phyloP scores from a whole-genome alignment of 805 yeast genomes.

The Ogataea dorogensis region DNA sequence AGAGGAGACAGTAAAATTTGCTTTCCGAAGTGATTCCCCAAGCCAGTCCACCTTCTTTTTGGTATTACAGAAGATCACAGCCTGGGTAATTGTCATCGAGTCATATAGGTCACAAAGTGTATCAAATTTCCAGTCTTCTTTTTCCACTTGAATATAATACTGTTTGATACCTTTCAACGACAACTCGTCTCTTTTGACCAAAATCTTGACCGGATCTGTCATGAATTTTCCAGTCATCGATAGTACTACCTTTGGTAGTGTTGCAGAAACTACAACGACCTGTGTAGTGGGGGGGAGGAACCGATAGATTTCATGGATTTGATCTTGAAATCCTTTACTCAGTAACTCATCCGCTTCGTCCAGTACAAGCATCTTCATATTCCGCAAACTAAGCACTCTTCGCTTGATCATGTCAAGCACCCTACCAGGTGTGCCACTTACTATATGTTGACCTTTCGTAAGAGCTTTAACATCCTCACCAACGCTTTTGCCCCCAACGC shows the following conservation, averaged over 20 bases:
- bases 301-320: slow-evolving; percentile 89
- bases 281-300: slow-evolving; percentile 86
- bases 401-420: slow-evolving; percentile 95
- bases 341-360: slow-evolving; percentile 99
- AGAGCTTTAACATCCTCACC: slow-evolving; percentile 85
- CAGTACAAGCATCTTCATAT: slow-evolving; percentile 88
- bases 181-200: slow-evolving; percentile 93
- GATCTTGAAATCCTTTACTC: slow-evolving; percentile 90
- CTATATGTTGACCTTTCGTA: slow-evolving; percentile 84
- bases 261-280: slow-evolving; percentile 93
- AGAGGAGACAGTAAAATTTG: slow-evolving; percentile 87
- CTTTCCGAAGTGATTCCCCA: slow-evolving; percentile 66
- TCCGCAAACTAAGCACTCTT: slow-evolving; percentile 75
- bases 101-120: slow-evolving; percentile 94
- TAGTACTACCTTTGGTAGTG: slow-evolving; percentile 89
- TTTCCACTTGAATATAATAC: slow-evolving; percentile 83
- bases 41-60: slow-evolving; percentile 91
- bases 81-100: slow-evolving; percentile 93
- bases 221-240: slow-evolving; percentile 90
- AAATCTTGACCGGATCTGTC: slow-evolving; percentile 90
- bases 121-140: slow-evolving; percentile 93
- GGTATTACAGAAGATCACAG: slow-evolving; percentile 97
- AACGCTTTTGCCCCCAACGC: slow-evolving; percentile 94
- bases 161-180: slow-evolving; percentile 96
- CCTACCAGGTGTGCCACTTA: slow-evolving; percentile 98